Evolutionary conservation across 129 eudicot genomes (phyloP), one percentile per base, ranked within the genome.

Genomic region (Escallonia rubra): DNA sequence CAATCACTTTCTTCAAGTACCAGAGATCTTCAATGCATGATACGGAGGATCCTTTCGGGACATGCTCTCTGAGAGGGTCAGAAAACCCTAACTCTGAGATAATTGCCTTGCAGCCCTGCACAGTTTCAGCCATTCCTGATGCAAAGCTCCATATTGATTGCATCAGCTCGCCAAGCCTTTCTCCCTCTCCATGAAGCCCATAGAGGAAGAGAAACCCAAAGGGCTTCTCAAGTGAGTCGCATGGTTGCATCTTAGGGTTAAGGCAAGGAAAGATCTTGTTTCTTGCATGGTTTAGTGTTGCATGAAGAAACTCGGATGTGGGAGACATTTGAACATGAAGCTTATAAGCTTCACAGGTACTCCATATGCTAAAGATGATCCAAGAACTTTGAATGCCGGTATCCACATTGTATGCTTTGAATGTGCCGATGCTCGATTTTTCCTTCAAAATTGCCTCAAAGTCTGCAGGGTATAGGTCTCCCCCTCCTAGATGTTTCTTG

Each of bases 361-460:
- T 70, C 81, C 81, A 76, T 48, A 76, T 15, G 71, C 81, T 76
- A n/a, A 70, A 64, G 0, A 64, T 40, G 2, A 53, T 63, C 81
- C 81, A 76, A 6, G 80, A 69, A 14, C 44, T 59, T 34, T 49
- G 69, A n/a, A 15, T 53, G 11, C 11, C 48, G 34, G 15, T 13
- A n/a, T 53, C 64, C 38, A 56, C 43, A 41, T 66, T 52, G 7
- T 41, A 43, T 23, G 53, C 63, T 48, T 64, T 76, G 41, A 49
- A 61, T 47, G 76, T 76, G 16, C 81, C 81, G 4, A 76, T 57
- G 68, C 49, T 70, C 14, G 59, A 45, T 38, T 70, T 64, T 23
- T 54, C 73, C 41, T 52, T 50, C 51, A 76, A 54, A 61, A 76
- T 53, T 34, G 70, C 44, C 10, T 65, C 67, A 3, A 76, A 70